Percentiles rank a stretch among this genome's conserved stretches.
These are phyloP conservation scores for Bretschneidera sinensis DNA, from an alignment of 345 rosid species.

Conservation along the genomic window DNA sequence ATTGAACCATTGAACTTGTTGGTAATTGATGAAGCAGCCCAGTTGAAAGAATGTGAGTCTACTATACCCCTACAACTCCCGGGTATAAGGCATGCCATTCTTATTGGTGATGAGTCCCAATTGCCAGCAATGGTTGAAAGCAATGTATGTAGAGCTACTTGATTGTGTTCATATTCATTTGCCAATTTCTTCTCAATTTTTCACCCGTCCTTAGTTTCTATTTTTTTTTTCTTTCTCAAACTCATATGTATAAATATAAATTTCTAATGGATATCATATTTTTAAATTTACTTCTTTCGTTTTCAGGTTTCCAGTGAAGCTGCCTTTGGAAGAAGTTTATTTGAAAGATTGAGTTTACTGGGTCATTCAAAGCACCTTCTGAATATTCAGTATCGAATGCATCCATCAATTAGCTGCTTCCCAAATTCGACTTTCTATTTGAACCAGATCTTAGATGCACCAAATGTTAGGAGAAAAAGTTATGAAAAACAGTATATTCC, in stretches of 20 bases:
- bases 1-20: constrained; percentile 32
- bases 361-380: constrained; percentile 47
- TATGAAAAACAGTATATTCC: constrained; percentile 28
- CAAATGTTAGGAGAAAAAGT: constrained; percentile 26
- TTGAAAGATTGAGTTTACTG: constrained; percentile 47
- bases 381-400: constrained; percentile 70
- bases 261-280: neutral
- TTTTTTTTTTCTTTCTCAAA: neutral
- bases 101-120: constrained; percentile 54
- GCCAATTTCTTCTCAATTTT: neutral
- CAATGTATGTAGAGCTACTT: constrained; percentile 25
- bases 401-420: constrained; percentile 61
- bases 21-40: constrained; percentile 66
- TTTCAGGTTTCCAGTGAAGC: constrained; percentile 33
- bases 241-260: neutral
- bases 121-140: constrained; percentile 46
- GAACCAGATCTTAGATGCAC: constrained; percentile 40
- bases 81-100: constrained; percentile 34
- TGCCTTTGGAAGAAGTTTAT: constrained; percentile 61
- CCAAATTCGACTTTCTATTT: constrained; percentile 51
- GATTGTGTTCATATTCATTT: neutral
- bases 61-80: constrained; percentile 45
- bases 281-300: neutral
- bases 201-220: neutral
- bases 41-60: constrained; percentile 53